These are phyloP conservation scores for Pseudevernia furfuracea DNA, from an alignment of 495 filamentous ascomycete species.

Conservation along the genomic window DNA sequence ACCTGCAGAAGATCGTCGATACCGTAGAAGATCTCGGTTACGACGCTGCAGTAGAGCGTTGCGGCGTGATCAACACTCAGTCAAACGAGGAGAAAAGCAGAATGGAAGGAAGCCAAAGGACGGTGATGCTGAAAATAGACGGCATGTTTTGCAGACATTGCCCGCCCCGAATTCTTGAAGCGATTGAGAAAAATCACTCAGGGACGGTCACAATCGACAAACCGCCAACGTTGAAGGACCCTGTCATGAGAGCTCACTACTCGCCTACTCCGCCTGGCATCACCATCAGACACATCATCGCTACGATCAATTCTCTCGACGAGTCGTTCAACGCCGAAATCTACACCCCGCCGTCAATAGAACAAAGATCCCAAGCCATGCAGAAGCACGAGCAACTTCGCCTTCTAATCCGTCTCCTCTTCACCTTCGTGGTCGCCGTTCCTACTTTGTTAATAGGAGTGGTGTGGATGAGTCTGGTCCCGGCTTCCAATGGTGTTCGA, in stretches of 20 bases:
- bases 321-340: conserved; percentile 57
- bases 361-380: conserved; percentile 71
- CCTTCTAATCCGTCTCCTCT: conserved; percentile 55
- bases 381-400: conserved; percentile 54
- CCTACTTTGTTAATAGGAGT: conserved; percentile 88
- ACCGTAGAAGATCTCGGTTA: conserved; percentile 77
- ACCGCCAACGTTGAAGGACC: conserved; percentile 44
- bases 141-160: conserved; percentile 90
- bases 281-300: conserved; percentile 69
- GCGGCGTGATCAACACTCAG: not conserved
- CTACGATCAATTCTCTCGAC: conserved; percentile 56
- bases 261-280: conserved; percentile 57
- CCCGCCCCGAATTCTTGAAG: conserved; percentile 50
- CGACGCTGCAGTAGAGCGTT: conserved; percentile 54
- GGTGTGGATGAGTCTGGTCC: conserved; percentile 79
- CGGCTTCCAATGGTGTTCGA: conserved; percentile 46
- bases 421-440: conserved; percentile 68
- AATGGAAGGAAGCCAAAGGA: conserved; percentile 38
- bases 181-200: conserved; percentile 44
- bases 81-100: conserved; percentile 6
- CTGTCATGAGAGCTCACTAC: conserved; percentile 67
- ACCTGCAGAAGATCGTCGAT: conserved; percentile 52
- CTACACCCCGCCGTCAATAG: conserved; percentile 74
- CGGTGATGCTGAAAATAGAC: conserved; percentile 58
- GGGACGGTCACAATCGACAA: conserved; percentile 42